Evolutionary conservation across 345 rosid genomes (phyloP).

Genomic region (Kandelia obovata): DNA sequence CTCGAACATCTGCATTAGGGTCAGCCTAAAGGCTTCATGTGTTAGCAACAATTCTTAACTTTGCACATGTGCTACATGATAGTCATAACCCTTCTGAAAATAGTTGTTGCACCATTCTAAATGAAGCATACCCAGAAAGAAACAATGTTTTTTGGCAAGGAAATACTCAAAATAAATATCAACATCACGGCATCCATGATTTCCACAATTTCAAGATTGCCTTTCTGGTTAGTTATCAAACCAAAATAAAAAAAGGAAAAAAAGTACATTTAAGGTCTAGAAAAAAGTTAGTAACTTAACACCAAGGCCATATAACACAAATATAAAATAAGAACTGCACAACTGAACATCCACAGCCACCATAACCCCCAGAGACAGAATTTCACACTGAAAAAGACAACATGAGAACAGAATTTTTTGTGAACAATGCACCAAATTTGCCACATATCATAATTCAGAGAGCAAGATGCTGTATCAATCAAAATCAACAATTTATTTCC

Average conservation of each 20-base stretch:
- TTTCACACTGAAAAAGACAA: not conserved
- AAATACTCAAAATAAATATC: too few relatives aligned
- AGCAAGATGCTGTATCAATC: not conserved
- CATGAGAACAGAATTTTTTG: not conserved
- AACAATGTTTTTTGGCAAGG: too few relatives aligned
- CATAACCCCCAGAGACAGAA: not conserved
- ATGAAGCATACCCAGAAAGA: not conserved
- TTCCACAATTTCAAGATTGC: too few relatives aligned
- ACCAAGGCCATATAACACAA: not conserved
- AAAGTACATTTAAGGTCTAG: too few relatives aligned
- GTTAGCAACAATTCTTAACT: not conserved
- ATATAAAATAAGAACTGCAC: not conserved
- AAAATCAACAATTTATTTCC: not conserved
- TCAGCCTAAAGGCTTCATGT: conserved; percentile 60
- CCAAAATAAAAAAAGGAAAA: too few relatives aligned
- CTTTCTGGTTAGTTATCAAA: too few relatives aligned
- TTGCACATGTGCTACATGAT: not conserved
- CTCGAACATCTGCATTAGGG: conserved; percentile 95
- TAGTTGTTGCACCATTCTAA: not conserved
- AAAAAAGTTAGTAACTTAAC: too few relatives aligned
- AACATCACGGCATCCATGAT: too few relatives aligned
- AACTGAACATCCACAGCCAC: not conserved
- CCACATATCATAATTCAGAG: not conserved
- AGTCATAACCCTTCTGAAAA: too few relatives aligned
- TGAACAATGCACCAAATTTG: not conserved